Percentiles rank a stretch among this genome's conserved stretches.
phyloP scores from a whole-genome alignment of 345 rosid species.

The Mallotus nudiflorus region DNA sequence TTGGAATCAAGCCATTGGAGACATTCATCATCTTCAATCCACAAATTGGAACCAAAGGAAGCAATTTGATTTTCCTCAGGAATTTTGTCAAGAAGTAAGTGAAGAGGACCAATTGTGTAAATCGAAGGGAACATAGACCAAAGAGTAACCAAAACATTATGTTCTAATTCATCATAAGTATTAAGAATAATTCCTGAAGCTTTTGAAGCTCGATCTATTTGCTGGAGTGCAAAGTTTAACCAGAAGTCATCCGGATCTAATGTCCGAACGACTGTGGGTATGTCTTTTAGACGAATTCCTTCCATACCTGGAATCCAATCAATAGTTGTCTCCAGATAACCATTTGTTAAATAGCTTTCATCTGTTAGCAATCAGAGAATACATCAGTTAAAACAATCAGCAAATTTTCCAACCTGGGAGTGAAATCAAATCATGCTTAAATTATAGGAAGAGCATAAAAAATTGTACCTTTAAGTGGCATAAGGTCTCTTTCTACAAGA shows the following conservation, averaged over 20 bases:
- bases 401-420: no score
- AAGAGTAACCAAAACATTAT: neutral
- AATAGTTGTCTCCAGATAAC: neutral
- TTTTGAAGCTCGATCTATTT: neutral
- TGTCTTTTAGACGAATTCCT: slow-evolving; percentile 7
- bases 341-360: slow-evolving; percentile 5
- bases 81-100: neutral
- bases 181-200: neutral
- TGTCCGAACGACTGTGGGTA: neutral
- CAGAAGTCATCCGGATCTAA: neutral
- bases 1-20: slow-evolving; percentile 4
- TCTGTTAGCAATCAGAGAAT: neutral
- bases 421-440: neutral
- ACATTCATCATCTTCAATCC: slow-evolving; percentile 4
- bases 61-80: neutral
- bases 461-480: slow-evolving; percentile 1
- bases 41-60: neutral
- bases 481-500: neutral
- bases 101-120: slow-evolving; percentile 13
- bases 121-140: slow-evolving; percentile 9
- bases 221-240: neutral
- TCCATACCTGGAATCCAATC: slow-evolving; percentile 9
- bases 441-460: neutral
- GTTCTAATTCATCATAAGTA: slow-evolving; percentile 3
- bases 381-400: neutral